Base-by-base conservation (phyloP, 2,329 filamentous ascomycete species). In the Claviceps spartinae region DNA sequence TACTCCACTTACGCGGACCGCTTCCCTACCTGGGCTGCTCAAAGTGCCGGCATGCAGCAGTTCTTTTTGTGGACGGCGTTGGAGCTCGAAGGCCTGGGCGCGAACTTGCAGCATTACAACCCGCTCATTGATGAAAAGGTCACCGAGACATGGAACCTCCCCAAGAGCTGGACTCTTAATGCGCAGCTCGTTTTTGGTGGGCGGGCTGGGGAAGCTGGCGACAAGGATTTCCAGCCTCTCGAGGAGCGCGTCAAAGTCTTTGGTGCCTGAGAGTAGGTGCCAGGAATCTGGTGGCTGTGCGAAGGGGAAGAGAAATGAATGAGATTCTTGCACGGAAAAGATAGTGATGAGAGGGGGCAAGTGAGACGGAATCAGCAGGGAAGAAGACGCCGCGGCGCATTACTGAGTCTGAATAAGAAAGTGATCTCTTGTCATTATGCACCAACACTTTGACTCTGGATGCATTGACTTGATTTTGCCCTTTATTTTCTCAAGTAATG, bases 31-130 rank as follows among this genome's bases (percentile, higher is more conserved):
- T 95, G 87, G 86, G 81, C 82, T 53, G 72, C 78, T 57, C 88
- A 95, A 71, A 82, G 83, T 56, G 78, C 77, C 65, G 90, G 78
- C 67, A 95, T 95, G 81, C 63, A 70, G 67, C 86, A 95, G 74
- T 85, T 79, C 70, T 74, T 81, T 58, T 66, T 88, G 59, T 95
- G 89, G 89, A 83, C 83, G 18, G 86, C 83, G 4, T 80, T 95
- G 53, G 86, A 90, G 71, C 76, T 83, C 55, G 88, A 93, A 66
- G 88, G 89, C 34, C 79, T 94, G 52, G 88, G 88, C 58, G 86
- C 84, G 65, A 95, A 90, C 76, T 77, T 95, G 50, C 89, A 95
- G 76, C 89, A 95, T 74, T 95, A 95, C 76, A 93, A 88, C 78
- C 88, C 20, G 22, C 69, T 95, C 54, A 80, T 94, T 60, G 85